phyloP scores from a whole-genome alignment of 441 rosid species.

The Daphne laureola region DNA sequence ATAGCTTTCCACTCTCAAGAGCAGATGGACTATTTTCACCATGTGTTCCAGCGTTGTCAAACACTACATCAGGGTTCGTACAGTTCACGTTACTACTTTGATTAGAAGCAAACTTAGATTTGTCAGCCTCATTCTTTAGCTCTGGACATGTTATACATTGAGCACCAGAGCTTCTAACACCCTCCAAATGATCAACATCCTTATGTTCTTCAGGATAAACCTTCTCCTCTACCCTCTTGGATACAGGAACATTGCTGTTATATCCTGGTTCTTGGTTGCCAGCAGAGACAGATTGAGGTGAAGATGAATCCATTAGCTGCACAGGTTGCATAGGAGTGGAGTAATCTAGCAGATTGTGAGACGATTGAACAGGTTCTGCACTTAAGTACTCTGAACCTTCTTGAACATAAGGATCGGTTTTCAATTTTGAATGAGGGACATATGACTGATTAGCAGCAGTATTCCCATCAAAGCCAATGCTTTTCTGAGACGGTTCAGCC shows the following conservation, averaged over 20 bases:
- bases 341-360: slow-evolving; percentile 24
- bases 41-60: slow-evolving; percentile 18
- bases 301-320: slow-evolving; percentile 23
- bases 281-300: slow-evolving; percentile 24
- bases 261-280: slow-evolving; percentile 25
- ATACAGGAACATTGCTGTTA: slow-evolving; percentile 20
- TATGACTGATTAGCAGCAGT: slow-evolving; percentile 36
- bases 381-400: slow-evolving; percentile 30
- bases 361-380: slow-evolving; percentile 27
- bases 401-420: slow-evolving; percentile 24
- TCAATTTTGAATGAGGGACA: slow-evolving; percentile 24
- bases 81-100: slow-evolving; percentile 27
- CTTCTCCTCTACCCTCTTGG: slow-evolving; percentile 29
- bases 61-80: slow-evolving; percentile 20
- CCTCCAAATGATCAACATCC: slow-evolving; percentile 24
- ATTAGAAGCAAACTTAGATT: slow-evolving; percentile 14
- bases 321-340: slow-evolving; percentile 22
- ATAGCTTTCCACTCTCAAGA: slow-evolving; percentile 36
- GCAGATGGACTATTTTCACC: slow-evolving; percentile 31
- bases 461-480: slow-evolving; percentile 48
- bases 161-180: slow-evolving; percentile 24
- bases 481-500: slow-evolving; percentile 43
- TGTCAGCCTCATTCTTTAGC: slow-evolving; percentile 16
- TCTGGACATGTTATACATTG: slow-evolving; percentile 19
- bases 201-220: slow-evolving; percentile 31